These are phyloP conservation scores for Trebouxia sp. DNA, from an alignment of 139 green algal genomes.

Conservation along the genomic window DNA sequence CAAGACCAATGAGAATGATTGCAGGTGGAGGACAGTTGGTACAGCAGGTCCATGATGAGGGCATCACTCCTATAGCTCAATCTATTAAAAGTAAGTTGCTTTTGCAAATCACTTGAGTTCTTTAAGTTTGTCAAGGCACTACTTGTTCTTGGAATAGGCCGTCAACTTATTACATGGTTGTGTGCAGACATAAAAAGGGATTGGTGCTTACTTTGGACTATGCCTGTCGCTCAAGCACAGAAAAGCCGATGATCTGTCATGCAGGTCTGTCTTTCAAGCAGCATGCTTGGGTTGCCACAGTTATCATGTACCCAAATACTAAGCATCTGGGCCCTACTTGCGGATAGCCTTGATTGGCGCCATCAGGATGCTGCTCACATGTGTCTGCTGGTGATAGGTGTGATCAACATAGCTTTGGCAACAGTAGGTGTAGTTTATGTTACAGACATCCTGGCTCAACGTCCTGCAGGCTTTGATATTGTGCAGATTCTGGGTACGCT, in stretches of 20 bases:
- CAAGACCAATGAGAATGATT: constrained; percentile 22
- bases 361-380: constrained; percentile 15
- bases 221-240: constrained; percentile 18
- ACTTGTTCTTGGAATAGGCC: constrained; percentile 23
- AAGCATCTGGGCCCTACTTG: constrained; percentile 16
- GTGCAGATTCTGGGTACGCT: background rate
- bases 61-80: constrained; percentile 23
- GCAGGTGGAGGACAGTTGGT: constrained; percentile 17
- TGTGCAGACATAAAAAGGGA: constrained; percentile 22
- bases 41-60: constrained; percentile 16
- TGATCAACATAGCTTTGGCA: constrained; percentile 20
- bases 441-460: constrained; percentile 15
- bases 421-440: constrained; percentile 23
- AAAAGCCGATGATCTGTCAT: constrained; percentile 23
- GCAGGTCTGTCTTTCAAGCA: constrained; percentile 23
- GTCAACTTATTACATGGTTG: constrained; percentile 24
- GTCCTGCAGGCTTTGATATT: background rate
- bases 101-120: constrained; percentile 24
- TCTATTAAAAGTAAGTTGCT: constrained; percentile 25
- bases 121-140: constrained; percentile 21
- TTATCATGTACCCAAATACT: constrained; percentile 21
- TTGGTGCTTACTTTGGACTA: constrained; percentile 24
- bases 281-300: constrained; percentile 18
- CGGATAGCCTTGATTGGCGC: constrained; percentile 18
- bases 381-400: constrained; percentile 20